Evolutionary conservation across 768 basidiomycete genomes (phyloP).

Genomic region (Boletus pseudo-olivaceus): DNA sequence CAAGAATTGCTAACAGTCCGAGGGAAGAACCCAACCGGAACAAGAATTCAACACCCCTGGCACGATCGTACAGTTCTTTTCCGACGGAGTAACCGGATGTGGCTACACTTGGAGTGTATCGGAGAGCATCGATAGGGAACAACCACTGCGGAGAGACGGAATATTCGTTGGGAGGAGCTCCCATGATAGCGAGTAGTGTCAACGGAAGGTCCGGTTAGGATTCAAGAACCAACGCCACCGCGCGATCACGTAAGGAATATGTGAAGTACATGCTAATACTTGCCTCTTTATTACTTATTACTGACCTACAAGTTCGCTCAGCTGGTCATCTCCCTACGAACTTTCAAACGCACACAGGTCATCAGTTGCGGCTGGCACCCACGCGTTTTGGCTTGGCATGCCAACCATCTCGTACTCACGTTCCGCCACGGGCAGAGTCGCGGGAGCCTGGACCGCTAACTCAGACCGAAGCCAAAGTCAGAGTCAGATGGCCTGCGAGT

Average conservation of each 20-base stretch:
- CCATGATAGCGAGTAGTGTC: constrained; percentile 16
- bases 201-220: neutral
- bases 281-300: constrained; percentile 10
- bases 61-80: constrained; percentile 74
- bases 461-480: constrained; percentile 18
- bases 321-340: neutral
- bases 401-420: neutral
- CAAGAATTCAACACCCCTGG: constrained; percentile 81
- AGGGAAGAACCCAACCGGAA: constrained; percentile 79
- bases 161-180: constrained; percentile 21
- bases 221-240: constrained; percentile 19
- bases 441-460: constrained; percentile 12
- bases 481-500: constrained; percentile 13
- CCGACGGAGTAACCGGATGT: constrained; percentile 46
- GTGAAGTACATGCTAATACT: neutral
- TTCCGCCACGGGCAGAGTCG: constrained; percentile 3
- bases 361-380: neutral
- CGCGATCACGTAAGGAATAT: constrained; percentile 25
- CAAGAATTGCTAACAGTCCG: constrained; percentile 54
- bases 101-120: constrained; percentile 54
- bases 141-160: constrained; percentile 60
- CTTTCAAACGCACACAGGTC: neutral
- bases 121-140: constrained; percentile 58
- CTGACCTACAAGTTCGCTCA: constrained; percentile 9
- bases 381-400: neutral